A percentile compares a stretch with the other conserved stretches of the same genome.
phyloP scores from a whole-genome alignment of 768 basidiomycete genomes.

The Lentinula guzmanii region DNA sequence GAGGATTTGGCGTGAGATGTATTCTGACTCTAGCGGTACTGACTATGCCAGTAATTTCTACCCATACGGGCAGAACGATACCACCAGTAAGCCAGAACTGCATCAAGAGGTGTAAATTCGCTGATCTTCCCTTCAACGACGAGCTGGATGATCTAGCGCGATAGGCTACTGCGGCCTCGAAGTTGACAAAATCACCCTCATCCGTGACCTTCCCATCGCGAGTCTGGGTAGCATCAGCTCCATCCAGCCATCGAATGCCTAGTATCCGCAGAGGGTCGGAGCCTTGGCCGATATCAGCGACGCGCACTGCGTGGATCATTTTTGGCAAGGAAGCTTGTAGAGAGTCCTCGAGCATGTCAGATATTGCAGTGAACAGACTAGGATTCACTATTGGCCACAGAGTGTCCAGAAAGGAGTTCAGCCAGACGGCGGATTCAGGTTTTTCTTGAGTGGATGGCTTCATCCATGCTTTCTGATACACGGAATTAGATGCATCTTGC shows the following conservation, averaged over 20 bases:
- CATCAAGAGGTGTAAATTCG: constrained; percentile 60
- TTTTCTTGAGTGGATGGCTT: constrained; percentile 7
- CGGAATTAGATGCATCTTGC: constrained; percentile 2
- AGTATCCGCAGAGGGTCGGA: constrained; percentile 65
- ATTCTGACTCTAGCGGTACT: constrained; percentile 59
- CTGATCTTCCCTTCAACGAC: constrained; percentile 34
- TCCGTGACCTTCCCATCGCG: not conserved
- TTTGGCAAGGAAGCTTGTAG: constrained; percentile 48
- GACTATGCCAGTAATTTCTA: constrained; percentile 61
- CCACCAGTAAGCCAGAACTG: constrained; percentile 56
- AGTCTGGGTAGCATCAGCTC: constrained; percentile 12
- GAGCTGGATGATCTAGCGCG: constrained; percentile 38
- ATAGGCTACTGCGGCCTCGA: constrained; percentile 70
- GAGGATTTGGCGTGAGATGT: constrained; percentile 70
- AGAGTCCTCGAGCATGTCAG: constrained; percentile 61
- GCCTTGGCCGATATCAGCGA: constrained; percentile 68
- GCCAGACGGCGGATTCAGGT: constrained; percentile 46
- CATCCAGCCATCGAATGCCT: constrained; percentile 48
- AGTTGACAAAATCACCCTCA: constrained; percentile 47
- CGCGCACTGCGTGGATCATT: constrained; percentile 53
- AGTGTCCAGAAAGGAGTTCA: constrained; percentile 53
- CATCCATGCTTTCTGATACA: not conserved
- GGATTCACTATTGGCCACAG: constrained; percentile 78
- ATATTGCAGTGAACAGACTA: constrained; percentile 46
- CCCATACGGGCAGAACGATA: constrained; percentile 30